phyloP scores from a whole-genome alignment of 2,329 filamentous ascomycete genomes.

The Intubia oerlemansii region DNA sequence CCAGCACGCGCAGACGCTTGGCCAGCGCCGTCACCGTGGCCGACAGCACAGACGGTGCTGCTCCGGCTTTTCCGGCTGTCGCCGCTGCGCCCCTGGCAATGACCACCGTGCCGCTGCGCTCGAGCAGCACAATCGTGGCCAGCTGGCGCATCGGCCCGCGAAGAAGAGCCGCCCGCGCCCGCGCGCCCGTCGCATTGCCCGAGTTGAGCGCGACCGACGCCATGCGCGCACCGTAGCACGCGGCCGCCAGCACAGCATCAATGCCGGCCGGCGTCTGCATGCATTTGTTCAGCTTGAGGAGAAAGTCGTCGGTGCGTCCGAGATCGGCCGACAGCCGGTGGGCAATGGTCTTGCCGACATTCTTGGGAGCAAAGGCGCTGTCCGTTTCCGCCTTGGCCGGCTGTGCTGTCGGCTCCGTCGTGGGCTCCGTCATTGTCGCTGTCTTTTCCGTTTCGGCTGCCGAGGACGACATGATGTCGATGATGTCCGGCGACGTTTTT shows the following conservation, averaged over 20 bases:
- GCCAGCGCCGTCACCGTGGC: slow-evolving; percentile 19
- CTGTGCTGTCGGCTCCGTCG: no score
- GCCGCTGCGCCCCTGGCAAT: no score
- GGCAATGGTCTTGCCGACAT: no score
- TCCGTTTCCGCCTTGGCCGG: no score
- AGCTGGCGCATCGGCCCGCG: slow-evolving; percentile 25
- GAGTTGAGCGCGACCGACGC: slow-evolving; percentile 26
- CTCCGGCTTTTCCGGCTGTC: slow-evolving; percentile 1
- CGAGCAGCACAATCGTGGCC: slow-evolving; percentile 24
- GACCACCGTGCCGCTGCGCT: slow-evolving; percentile 15
- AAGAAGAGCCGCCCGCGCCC: slow-evolving; percentile 29
- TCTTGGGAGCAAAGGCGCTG: no score
- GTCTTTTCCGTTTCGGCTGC: no score
- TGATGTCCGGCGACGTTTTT: no score
- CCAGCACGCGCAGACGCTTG: slow-evolving; percentile 35
- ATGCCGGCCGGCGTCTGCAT: slow-evolving; percentile 47
- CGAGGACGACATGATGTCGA: no score
- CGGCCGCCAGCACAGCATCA: slow-evolving; percentile 46
- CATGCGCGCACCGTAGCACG: slow-evolving; percentile 45
- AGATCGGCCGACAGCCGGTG: no score
- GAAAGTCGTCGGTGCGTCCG: slow-evolving; percentile 28
- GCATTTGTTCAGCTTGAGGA: slow-evolving; percentile 36
- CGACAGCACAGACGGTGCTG: slow-evolving; percentile 4
- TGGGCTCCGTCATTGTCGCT: no score
- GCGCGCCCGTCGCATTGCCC: slow-evolving; percentile 21